These are phyloP conservation scores for Suaeda aralocaspica DNA, from an alignment of 148 eudicot species.

Conservation along the genomic window DNA sequence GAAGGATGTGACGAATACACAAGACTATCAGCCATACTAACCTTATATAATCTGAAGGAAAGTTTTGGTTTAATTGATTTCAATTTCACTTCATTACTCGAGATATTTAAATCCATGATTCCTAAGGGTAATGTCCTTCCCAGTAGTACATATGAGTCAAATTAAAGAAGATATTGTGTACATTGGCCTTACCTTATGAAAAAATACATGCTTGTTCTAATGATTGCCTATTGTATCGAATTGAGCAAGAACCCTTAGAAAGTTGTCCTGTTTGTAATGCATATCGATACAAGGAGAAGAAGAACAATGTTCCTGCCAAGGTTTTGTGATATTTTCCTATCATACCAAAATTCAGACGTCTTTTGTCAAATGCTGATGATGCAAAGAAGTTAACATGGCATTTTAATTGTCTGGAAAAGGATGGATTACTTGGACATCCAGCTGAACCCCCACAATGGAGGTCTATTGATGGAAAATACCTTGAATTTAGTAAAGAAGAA, in stretches of 20 bases:
- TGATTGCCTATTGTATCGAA: not conserved
- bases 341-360: not conserved
- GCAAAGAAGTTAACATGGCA: not conserved
- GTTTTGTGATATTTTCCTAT: not conserved
- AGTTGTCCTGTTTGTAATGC: constrained; percentile 3
- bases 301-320: not conserved
- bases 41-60: constrained; percentile 12
- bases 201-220: no score
- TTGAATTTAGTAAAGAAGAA: not conserved
- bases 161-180: not conserved
- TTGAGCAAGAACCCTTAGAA: not conserved
- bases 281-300: constrained; percentile 13
- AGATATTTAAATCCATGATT: constrained; percentile 1
- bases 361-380: not conserved
- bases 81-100: not conserved
- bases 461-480: not conserved
- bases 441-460: not conserved
- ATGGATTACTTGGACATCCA: not conserved
- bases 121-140: constrained; percentile 10
- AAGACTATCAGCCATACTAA: not conserved
- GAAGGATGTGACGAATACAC: not conserved
- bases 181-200: not conserved
- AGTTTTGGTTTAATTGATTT: constrained; percentile 10
- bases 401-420: not conserved
- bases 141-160: constrained; percentile 8